A percentile compares a stretch with the other conserved stretches of the same genome.
These are phyloP conservation scores for Vicia sativa DNA, from an alignment of 306 rosid genomes.

Conservation along the genomic window DNA sequence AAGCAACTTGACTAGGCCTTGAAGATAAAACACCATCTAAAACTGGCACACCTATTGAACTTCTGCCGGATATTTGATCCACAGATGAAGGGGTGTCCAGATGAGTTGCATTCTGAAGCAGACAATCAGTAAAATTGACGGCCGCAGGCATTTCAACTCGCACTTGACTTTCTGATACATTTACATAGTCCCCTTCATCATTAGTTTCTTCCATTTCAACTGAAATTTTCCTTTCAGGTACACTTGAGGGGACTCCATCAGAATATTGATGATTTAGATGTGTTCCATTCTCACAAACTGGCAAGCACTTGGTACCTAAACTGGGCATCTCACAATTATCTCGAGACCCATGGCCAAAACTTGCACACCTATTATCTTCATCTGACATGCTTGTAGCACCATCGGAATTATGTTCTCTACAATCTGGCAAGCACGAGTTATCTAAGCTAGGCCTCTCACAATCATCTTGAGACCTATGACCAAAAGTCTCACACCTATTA, in stretches of 20 bases:
- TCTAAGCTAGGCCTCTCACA: slow-evolving; percentile 23
- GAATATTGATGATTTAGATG: slow-evolving; percentile 37
- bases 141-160: slow-evolving; percentile 9
- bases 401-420: slow-evolving; percentile 34
- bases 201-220: slow-evolving; percentile 38
- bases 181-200: slow-evolving; percentile 24
- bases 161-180: slow-evolving; percentile 14
- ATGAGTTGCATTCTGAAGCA: slow-evolving; percentile 22
- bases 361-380: slow-evolving; percentile 35
- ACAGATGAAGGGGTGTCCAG: slow-evolving; percentile 13
- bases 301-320: slow-evolving; percentile 10
- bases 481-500: slow-evolving; percentile 30
- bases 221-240: slow-evolving; percentile 37
- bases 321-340: slow-evolving; percentile 29
- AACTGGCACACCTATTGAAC: slow-evolving; percentile 19
- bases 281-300: slow-evolving; percentile 12
- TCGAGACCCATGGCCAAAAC: slow-evolving; percentile 18
- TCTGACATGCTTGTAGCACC: slow-evolving; percentile 32
- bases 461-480: slow-evolving; percentile 17
- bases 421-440: background rate
- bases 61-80: slow-evolving; percentile 16
- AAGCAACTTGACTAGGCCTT: slow-evolving; percentile 35
- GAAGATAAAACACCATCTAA: slow-evolving; percentile 38
- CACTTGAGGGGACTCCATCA: slow-evolving; percentile 31
- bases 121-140: slow-evolving; percentile 27